A percentile compares a stretch with the other conserved stretches of the same genome.
phyloP scores from a whole-genome alignment of 495 filamentous ascomycete species.

The Lentithecium fluviatile region DNA sequence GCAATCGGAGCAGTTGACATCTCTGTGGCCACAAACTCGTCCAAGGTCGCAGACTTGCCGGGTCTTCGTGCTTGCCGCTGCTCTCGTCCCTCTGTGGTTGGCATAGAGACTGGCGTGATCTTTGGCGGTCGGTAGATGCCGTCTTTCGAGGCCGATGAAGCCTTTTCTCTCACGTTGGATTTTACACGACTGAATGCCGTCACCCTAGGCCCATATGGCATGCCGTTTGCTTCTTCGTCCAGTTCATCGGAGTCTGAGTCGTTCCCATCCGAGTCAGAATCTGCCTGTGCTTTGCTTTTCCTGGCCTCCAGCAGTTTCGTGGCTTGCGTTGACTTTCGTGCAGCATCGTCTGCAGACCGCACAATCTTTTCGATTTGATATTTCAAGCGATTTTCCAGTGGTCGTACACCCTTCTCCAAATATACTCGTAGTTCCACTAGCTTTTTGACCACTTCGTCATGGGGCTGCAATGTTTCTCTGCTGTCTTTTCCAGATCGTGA shows the following conservation, averaged over 20 bases:
- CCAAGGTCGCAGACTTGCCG: constrained; percentile 71
- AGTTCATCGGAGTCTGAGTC: constrained; percentile 31
- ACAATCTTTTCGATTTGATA: constrained; percentile 89
- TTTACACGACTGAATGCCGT: constrained; percentile 55
- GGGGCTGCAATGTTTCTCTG: constrained; percentile 41
- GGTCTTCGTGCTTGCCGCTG: constrained; percentile 50
- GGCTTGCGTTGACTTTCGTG: constrained; percentile 21
- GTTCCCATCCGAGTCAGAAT: constrained; percentile 42
- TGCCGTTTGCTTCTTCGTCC: constrained; percentile 56
- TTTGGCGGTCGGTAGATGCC: constrained; percentile 81
- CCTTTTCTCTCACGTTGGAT: constrained; percentile 22
- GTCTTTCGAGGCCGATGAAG: constrained; percentile 41
- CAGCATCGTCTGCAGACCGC: constrained; percentile 76
- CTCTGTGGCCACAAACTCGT: constrained; percentile 81
- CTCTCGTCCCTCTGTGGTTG: constrained; percentile 54
- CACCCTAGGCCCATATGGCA: constrained; percentile 67
- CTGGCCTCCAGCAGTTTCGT: constrained; percentile 13
- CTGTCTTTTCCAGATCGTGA: constrained; percentile 44
- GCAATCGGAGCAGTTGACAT: constrained; percentile 73
- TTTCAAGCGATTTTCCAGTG: constrained; percentile 85
- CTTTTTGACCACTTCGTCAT: constrained; percentile 69
- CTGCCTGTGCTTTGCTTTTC: constrained; percentile 36
- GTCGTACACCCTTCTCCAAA: constrained; percentile 84
- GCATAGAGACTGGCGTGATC: constrained; percentile 71
- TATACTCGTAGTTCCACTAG: constrained; percentile 82